phyloP scores from a whole-genome alignment of 2,329 filamentous ascomycete genomes.

The Orbilia blumenaviensis region DNA sequence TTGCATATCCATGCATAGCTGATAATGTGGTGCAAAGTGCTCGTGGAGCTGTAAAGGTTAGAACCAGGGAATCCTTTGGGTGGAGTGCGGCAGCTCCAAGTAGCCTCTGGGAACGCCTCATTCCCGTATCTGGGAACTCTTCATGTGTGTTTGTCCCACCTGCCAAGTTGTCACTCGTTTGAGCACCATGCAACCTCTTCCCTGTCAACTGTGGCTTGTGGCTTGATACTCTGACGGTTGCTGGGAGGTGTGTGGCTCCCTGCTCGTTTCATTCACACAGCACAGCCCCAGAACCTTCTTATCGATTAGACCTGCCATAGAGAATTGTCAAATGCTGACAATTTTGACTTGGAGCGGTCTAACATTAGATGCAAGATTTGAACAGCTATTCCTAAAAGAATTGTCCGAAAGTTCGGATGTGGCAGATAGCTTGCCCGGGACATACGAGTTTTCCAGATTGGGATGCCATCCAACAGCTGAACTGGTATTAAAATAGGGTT shows the following conservation, averaged over 20 bases:
- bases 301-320: conserved; percentile 40
- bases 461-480: conserved; percentile 31
- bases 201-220: conserved; percentile 31
- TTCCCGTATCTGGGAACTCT: conserved; percentile 5
- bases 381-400: conserved; percentile 11
- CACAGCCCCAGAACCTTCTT: conserved; percentile 41
- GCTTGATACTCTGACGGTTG: conserved; percentile 8
- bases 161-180: conserved; percentile 14
- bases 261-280: neutral
- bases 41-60: conserved; percentile 7
- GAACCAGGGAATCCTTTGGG: conserved; percentile 48
- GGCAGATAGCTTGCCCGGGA: conserved; percentile 22
- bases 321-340: conserved; percentile 5
- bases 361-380: conserved; percentile 19
- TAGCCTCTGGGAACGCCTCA: conserved; percentile 47
- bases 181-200: conserved; percentile 37
- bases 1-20: conserved; percentile 40
- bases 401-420: conserved; percentile 1
- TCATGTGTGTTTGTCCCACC: neutral
- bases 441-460: neutral
- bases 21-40: conserved; percentile 23
- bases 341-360: neutral
- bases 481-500: conserved; percentile 42
- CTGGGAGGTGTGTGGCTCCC: conserved; percentile 11
- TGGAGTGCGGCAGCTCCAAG: conserved; percentile 19